Evolutionary conservation across 2,329 filamentous ascomycete genomes (phyloP).

Genomic region (Pseudogymnoascus sp.): DNA sequence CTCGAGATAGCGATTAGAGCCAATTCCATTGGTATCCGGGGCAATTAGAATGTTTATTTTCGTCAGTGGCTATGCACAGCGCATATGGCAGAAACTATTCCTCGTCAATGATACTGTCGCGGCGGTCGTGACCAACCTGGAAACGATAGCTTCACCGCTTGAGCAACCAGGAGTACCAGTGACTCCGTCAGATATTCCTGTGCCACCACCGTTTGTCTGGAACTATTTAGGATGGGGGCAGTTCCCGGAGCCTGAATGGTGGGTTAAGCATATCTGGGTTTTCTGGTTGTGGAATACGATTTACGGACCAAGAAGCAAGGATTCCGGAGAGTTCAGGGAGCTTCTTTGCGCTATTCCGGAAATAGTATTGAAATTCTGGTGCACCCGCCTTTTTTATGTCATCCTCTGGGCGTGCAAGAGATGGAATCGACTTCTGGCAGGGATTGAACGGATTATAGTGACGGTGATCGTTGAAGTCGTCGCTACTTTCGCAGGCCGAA

Average conservation of each 20-base stretch:
- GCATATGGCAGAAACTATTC: neutral
- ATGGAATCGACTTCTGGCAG: neutral
- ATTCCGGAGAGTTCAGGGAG: neutral
- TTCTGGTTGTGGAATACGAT: neutral
- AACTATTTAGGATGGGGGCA: neutral
- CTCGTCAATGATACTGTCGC: neutral
- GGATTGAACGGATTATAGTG: neutral
- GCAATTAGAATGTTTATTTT: conserved; percentile 2
- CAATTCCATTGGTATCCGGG: neutral
- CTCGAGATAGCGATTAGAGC: neutral
- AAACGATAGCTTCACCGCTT: neutral
- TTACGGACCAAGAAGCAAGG: neutral
- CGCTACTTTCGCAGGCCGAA: neutral
- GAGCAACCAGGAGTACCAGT: neutral
- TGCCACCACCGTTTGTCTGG: neutral
- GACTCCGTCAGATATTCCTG: neutral
- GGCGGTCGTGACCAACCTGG: neutral
- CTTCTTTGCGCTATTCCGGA: neutral
- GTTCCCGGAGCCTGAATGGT: neutral
- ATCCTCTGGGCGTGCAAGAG: neutral
- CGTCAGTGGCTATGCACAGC: neutral
- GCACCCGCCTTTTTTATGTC: neutral
- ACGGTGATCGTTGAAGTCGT: neutral
- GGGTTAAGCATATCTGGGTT: neutral
- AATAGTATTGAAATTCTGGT: neutral